Evolutionary conservation across 768 basidiomycete genomes (phyloP).

Genomic region (Kwoniella europaea): DNA sequence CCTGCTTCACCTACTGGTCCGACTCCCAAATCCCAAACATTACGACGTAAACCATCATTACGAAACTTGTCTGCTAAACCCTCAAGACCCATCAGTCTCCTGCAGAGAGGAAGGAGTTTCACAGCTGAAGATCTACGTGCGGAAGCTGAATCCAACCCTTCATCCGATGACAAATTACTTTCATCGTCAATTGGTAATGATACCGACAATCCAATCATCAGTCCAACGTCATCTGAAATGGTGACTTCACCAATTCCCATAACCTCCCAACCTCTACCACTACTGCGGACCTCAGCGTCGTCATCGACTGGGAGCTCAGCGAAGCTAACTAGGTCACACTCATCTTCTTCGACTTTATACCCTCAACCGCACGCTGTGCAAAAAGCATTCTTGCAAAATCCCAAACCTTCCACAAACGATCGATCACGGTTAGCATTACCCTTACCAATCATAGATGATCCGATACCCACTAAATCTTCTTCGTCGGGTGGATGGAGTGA

Average conservation of each 20-base stretch:
- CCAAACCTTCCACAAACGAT: conserved; percentile 26
- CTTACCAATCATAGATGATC: conserved; percentile 9
- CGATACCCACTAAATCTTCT: neutral
- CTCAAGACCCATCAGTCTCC: conserved; percentile 33
- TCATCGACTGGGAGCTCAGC: conserved; percentile 2
- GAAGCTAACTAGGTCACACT: conserved; percentile 39
- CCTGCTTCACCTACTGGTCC: conserved; percentile 33
- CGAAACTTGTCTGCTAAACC: conserved; percentile 23
- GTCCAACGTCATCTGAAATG: neutral
- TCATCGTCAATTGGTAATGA: neutral
- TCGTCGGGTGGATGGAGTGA: conserved; percentile 31
- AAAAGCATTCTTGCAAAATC: conserved; percentile 22
- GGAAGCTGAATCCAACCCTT: conserved; percentile 23
- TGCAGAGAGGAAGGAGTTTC: conserved; percentile 52
- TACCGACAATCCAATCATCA: neutral
- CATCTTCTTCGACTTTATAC: conserved; percentile 21
- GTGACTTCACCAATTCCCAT: conserved; percentile 10
- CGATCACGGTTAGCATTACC: conserved; percentile 24
- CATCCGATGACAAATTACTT: neutral
- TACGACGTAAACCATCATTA: conserved; percentile 27
- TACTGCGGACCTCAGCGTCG: neutral
- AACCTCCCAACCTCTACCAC: conserved; percentile 11
- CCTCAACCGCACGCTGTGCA: conserved; percentile 18
- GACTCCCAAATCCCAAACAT: neutral
- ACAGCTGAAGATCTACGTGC: conserved; percentile 50